Percentiles rank a stretch among this genome's conserved stretches.
Conservation (phyloP, 139 green algal species). For the Auxenochlorella pyrenoidosa region DNA sequence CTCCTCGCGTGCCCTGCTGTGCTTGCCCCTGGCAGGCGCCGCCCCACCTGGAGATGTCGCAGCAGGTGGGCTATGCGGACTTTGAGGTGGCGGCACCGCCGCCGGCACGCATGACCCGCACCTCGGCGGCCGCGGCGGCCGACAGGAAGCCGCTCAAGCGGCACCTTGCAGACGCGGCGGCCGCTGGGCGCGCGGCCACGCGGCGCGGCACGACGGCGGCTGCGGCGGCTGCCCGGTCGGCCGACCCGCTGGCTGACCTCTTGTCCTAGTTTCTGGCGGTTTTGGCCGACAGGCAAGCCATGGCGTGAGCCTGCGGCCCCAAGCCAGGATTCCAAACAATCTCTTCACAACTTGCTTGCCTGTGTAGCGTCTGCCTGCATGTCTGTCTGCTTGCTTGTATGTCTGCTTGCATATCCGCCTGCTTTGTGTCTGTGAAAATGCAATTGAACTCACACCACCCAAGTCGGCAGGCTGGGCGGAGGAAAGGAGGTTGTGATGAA, state of each 20-base stretch:
- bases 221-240: background rate
- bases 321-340: too few relatives aligned
- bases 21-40: background rate
- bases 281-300: too few relatives aligned
- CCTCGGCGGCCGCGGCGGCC: background rate
- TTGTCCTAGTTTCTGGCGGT: background rate
- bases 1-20: too few relatives aligned
- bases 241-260: background rate
- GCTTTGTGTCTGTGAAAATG: too few relatives aligned
- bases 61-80: slow-evolving; percentile 47
- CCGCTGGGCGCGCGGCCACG: background rate
- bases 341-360: too few relatives aligned
- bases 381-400: too few relatives aligned
- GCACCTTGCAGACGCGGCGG: background rate
- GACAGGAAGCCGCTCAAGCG: background rate
- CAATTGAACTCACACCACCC: too few relatives aligned
- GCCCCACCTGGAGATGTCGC: slow-evolving; percentile 37
- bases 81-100: background rate
- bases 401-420: too few relatives aligned
- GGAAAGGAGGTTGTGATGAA: too few relatives aligned
- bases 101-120: background rate
- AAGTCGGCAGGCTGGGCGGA: too few relatives aligned
- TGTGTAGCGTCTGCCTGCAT: too few relatives aligned
- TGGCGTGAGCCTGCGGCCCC: too few relatives aligned
- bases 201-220: background rate